Conservation (phyloP, 2,329 filamentous ascomycete genomes). For the Huntiella moniliformis region DNA sequence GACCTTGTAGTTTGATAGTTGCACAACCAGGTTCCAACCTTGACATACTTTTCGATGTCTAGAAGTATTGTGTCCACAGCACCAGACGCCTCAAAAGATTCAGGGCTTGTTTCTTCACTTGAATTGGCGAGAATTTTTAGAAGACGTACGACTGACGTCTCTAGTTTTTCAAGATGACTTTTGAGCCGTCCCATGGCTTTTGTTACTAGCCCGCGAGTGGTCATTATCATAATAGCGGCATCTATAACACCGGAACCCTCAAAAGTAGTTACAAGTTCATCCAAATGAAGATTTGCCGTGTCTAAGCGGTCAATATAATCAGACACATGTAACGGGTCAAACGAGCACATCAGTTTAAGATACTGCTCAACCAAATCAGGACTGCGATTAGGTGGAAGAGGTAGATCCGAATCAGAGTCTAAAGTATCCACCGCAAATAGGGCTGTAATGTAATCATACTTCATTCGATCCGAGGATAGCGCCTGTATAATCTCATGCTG, state of each 20-base stretch:
- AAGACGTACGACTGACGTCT: constrained; percentile 58
- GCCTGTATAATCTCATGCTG: constrained; percentile 35
- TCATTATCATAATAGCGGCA: constrained; percentile 79
- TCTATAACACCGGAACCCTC: constrained; percentile 82
- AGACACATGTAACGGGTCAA: constrained; percentile 63
- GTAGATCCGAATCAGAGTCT: constrained; percentile 13
- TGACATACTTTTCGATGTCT: constrained; percentile 70
- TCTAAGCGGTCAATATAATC: constrained; percentile 65
- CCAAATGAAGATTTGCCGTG: constrained; percentile 58
- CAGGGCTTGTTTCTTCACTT: neutral
- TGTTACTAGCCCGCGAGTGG: constrained; percentile 64
- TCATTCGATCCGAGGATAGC: constrained; percentile 34
- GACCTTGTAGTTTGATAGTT: constrained; percentile 44
- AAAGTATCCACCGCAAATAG: constrained; percentile 44
- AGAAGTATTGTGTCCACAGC: constrained; percentile 52
- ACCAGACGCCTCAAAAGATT: constrained; percentile 15
- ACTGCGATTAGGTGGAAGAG: constrained; percentile 22
- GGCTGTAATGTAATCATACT: constrained; percentile 53
- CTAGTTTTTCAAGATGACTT: constrained; percentile 61
- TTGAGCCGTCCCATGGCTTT: constrained; percentile 72
- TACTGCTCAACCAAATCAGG: constrained; percentile 62
- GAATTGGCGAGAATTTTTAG: constrained; percentile 41
- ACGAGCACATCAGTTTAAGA: constrained; percentile 77
- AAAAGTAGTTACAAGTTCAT: constrained; percentile 67
- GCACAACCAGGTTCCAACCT: constrained; percentile 91